These are phyloP conservation scores for Eucalyptus curtisii DNA, from an alignment of 345 rosid genomes.

Conservation along the genomic window DNA sequence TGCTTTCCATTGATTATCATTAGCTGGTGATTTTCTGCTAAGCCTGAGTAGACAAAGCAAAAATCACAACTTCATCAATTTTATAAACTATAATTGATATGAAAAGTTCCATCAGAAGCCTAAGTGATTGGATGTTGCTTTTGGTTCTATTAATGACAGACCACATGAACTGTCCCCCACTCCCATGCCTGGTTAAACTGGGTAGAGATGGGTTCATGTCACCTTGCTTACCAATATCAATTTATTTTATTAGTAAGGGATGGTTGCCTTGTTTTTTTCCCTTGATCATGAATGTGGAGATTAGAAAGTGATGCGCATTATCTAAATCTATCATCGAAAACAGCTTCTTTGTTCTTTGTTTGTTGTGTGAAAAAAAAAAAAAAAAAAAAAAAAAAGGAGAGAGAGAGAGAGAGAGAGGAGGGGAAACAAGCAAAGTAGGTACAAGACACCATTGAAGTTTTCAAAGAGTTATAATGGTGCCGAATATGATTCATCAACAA, in stretches of 20 bases:
- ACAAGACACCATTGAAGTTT: slow-evolving; percentile 21
- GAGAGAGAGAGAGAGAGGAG: neutral
- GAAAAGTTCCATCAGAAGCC: neutral
- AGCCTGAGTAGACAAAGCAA: neutral
- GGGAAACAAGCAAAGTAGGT: slow-evolving; percentile 14
- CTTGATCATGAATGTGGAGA: slow-evolving; percentile 18
- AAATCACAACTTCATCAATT: neutral
- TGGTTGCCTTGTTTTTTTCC: slow-evolving; percentile 18
- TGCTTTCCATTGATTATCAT: neutral
- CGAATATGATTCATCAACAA: slow-evolving; percentile 58
- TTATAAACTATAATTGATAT: neutral
- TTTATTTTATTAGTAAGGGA: slow-evolving; percentile 11
- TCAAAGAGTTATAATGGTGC: slow-evolving; percentile 32
- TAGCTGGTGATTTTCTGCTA: neutral
- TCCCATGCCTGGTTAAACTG: slow-evolving; percentile 51
- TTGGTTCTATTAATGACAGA: slow-evolving; percentile 29
- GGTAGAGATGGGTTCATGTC: slow-evolving; percentile 66
- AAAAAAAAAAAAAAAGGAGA: neutral
- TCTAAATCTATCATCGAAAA: neutral
- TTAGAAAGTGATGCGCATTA: slow-evolving; percentile 46
- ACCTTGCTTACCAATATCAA: slow-evolving; percentile 41
- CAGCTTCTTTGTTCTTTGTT: neutral
- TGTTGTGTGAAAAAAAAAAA: neutral
- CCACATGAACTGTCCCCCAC: slow-evolving; percentile 88
- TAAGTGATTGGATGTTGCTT: slow-evolving; percentile 15